Percentiles rank a stretch among this genome's conserved stretches.
Evolutionary conservation across 441 rosid species (phyloP).

Genomic region (Populus hybrid): DNA sequence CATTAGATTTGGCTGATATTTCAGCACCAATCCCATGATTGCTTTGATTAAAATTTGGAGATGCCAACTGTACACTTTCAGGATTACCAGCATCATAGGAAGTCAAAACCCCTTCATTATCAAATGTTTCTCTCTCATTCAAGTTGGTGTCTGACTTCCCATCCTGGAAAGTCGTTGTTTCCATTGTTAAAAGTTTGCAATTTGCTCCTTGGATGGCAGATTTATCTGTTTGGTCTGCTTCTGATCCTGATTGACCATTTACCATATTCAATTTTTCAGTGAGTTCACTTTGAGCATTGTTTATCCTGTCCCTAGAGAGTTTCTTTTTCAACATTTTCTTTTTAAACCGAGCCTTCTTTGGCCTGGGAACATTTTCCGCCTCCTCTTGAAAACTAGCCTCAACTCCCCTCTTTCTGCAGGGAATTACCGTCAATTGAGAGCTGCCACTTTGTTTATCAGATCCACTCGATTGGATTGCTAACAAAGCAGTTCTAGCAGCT

Average conservation of each 20-base stretch:
- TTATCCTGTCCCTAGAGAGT: not conserved
- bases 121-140: constrained; percentile 19
- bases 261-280: not conserved
- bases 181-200: constrained; percentile 1
- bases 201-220: constrained; percentile 8
- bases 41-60: constrained; percentile 12
- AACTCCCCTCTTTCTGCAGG: constrained; percentile 50
- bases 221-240: constrained; percentile 11
- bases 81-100: constrained; percentile 19
- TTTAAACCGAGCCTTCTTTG: constrained; percentile 54
- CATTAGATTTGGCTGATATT: constrained; percentile 5
- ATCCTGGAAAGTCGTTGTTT: constrained; percentile 7
- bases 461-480: constrained; percentile 51
- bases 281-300: constrained; percentile 13
- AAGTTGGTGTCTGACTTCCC: constrained; percentile 7
- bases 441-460: constrained; percentile 26
- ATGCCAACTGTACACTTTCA: constrained; percentile 15
- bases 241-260: not conserved
- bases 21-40: constrained; percentile 16
- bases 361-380: constrained; percentile 37
- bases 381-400: constrained; percentile 38
- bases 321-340: constrained; percentile 44
- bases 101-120: constrained; percentile 9
- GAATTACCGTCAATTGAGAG: constrained; percentile 63
- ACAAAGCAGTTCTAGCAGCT: constrained; percentile 81